Percentiles rank a stretch among this genome's conserved stretches.
phyloP scores from a whole-genome alignment of 2,329 filamentous ascomycete genomes.

The Ophiocordyceps camponoti-leonardi region DNA sequence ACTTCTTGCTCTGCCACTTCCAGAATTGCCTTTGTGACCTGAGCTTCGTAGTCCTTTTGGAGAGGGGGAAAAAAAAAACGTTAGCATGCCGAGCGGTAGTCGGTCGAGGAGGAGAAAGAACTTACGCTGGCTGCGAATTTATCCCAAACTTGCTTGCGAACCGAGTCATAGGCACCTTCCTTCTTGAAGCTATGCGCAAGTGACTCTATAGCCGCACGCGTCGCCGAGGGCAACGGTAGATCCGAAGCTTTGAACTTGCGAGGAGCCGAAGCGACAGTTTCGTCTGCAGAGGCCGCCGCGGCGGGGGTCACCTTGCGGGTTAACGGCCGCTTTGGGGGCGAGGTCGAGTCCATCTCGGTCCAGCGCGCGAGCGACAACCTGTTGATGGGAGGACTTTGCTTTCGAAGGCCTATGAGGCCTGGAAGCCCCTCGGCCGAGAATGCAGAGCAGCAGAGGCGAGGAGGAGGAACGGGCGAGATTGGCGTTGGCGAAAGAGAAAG shows the following conservation, averaged over 20 bases:
- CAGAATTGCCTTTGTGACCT: constrained; percentile 49
- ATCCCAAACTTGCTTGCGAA: constrained; percentile 62
- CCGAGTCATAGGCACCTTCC: constrained; percentile 64
- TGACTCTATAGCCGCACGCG: constrained; percentile 54
- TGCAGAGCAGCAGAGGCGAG: background rate
- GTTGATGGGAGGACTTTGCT: too few species aligned
- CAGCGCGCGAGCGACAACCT: too few species aligned
- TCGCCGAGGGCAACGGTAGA: constrained; percentile 55
- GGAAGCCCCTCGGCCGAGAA: background rate
- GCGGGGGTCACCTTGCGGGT: background rate
- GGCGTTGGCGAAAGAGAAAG: background rate
- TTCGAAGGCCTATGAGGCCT: background rate
- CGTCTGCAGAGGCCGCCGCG: constrained; percentile 11
- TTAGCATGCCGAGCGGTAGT: background rate
- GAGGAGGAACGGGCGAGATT: background rate
- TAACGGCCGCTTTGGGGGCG: too few species aligned
- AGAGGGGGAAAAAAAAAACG: background rate
- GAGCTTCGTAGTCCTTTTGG: constrained; percentile 49
- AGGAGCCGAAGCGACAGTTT: constrained; percentile 5
- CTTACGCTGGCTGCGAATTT: constrained; percentile 55
- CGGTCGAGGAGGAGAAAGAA: background rate
- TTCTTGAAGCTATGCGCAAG: constrained; percentile 74
- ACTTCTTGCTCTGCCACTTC: constrained; percentile 57
- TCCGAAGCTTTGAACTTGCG: constrained; percentile 56
- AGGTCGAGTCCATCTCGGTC: too few species aligned